These are phyloP conservation scores for Hypoxylon perforatum DNA, from an alignment of 495 filamentous ascomycete species.

Conservation along the genomic window DNA sequence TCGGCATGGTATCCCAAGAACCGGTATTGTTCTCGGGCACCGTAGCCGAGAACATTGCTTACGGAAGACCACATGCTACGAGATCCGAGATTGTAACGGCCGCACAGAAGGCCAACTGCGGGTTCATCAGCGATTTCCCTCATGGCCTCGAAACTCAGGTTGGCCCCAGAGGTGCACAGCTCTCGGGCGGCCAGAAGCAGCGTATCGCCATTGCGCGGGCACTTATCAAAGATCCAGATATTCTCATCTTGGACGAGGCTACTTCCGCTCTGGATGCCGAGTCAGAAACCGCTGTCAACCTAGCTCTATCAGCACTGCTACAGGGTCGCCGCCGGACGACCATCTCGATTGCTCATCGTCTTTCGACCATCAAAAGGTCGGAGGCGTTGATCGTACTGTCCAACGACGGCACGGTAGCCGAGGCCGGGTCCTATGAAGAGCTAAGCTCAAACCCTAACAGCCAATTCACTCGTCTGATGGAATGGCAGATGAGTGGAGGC, in stretches of 20 bases:
- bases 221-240: constrained; percentile 94
- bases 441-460: constrained; percentile 77
- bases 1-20: constrained; percentile 95
- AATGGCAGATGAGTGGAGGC: constrained; percentile 96
- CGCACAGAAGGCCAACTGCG: constrained; percentile 93
- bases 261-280: constrained; percentile 97
- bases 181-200: constrained; percentile 97
- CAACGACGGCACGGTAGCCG: constrained; percentile 85
- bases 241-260: constrained; percentile 94
- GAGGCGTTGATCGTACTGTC: constrained; percentile 92
- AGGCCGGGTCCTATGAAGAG: constrained; percentile 84
- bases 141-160: constrained; percentile 95
- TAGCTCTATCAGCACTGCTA: constrained; percentile 82
- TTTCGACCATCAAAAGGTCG: constrained; percentile 94
- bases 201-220: constrained; percentile 96
- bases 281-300: constrained; percentile 94
- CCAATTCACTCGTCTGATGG: constrained; percentile 94
- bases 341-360: constrained; percentile 94
- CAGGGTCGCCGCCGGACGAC: constrained; percentile 85
- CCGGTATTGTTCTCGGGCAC: constrained; percentile 95
- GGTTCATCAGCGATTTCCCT: constrained; percentile 95
- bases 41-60: constrained; percentile 96
- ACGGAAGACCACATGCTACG: constrained; percentile 84
- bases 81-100: constrained; percentile 85
- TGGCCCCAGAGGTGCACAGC: constrained; percentile 89